Conservation (phyloP, 2,329 filamentous ascomycete genomes). For the Ascochyta clinopodiicola region DNA sequence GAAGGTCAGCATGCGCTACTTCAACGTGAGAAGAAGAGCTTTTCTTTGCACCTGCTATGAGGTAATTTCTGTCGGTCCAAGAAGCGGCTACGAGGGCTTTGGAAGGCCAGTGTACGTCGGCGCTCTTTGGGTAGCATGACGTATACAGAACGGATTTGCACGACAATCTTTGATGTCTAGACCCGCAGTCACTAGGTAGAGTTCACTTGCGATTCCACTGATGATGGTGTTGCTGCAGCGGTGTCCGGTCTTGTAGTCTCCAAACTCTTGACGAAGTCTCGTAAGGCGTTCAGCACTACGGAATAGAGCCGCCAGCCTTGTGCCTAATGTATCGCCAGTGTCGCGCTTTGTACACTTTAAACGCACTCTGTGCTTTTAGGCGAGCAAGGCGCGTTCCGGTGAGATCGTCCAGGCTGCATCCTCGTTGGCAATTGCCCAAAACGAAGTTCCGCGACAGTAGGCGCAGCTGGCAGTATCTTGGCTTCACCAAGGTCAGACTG, state of each 20-base stretch:
- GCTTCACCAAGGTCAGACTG: background rate
- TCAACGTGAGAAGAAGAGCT: no score
- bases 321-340: slow-evolving; percentile 3
- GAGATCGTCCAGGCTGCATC: background rate
- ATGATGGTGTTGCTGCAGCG: background rate
- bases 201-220: no score
- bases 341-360: background rate
- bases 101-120: no score
- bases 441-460: background rate
- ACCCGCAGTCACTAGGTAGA: no score
- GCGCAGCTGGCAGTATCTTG: background rate
- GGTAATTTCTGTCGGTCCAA: no score
- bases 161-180: no score
- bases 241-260: background rate
- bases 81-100: no score
- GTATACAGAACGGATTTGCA: no score
- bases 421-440: background rate
- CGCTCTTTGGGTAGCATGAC: no score
- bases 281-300: background rate
- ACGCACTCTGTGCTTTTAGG: background rate
- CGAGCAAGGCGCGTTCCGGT: slow-evolving; percentile 4
- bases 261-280: background rate
- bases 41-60: no score
- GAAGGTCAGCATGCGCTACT: no score
- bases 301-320: background rate